A percentile compares a stretch with the other conserved stretches of the same genome.
phyloP scores from a whole-genome alignment of 306 rosid genomes.

The Vigna angularis region DNA sequence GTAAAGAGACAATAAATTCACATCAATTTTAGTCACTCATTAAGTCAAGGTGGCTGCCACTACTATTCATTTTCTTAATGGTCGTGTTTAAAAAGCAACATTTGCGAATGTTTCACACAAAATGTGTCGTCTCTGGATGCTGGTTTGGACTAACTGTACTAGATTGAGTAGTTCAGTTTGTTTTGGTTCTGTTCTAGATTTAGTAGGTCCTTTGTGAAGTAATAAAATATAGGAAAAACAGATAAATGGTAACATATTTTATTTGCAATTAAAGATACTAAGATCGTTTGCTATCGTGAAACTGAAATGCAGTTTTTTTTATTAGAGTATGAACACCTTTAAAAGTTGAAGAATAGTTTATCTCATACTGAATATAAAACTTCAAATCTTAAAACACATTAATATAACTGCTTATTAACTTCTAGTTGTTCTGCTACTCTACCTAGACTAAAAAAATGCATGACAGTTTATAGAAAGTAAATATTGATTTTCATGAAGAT shows the following conservation, averaged over 20 bases:
- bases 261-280: not conserved
- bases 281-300: not conserved
- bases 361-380: not conserved
- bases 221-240: conserved; percentile 2
- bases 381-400: not conserved
- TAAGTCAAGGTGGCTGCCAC: conserved; percentile 36
- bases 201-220: conserved; percentile 14
- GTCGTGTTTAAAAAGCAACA: conserved; percentile 4
- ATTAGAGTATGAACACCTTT: not conserved
- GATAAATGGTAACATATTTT: not conserved
- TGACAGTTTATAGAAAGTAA: not conserved
- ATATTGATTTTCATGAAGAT: not conserved
- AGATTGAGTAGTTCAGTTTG: conserved; percentile 25
- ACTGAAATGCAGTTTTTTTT: not conserved
- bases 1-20: conserved; percentile 10
- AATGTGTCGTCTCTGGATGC: conserved; percentile 1
- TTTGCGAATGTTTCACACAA: conserved; percentile 10
- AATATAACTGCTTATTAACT: too few species aligned
- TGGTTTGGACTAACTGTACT: conserved; percentile 30
- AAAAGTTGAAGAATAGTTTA: not conserved
- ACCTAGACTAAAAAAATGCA: too few species aligned
- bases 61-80: not conserved
- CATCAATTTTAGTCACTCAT: conserved; percentile 31
- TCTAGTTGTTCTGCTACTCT: too few species aligned
- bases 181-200: conserved; percentile 29